A percentile compares a stretch with the other conserved stretches of the same genome.
phyloP scores from a whole-genome alignment of 345 rosid species.

The Raphanus raphanistrum region DNA sequence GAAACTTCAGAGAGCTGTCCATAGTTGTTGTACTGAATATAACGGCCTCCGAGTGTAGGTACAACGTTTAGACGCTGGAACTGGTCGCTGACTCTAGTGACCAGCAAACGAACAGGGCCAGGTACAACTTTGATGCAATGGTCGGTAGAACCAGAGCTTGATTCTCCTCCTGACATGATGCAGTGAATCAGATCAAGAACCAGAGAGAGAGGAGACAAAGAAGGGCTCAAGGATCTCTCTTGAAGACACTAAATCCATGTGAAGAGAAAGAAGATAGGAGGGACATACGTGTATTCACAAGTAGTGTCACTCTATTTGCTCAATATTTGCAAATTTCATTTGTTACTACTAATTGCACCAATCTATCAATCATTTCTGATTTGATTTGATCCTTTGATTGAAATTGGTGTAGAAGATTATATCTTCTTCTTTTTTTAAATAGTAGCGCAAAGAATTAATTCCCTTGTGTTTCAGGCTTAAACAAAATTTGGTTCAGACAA shows the following conservation, averaged over 20 bases:
- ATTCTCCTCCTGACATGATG: slow-evolving; percentile 40
- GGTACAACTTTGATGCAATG: slow-evolving; percentile 3
- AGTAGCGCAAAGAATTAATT: too few species aligned
- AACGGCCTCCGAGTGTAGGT: not conserved
- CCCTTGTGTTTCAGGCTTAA: too few species aligned
- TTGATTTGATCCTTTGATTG: not conserved
- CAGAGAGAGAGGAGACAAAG: slow-evolving; percentile 25
- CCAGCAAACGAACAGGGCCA: too few species aligned
- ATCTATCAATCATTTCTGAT: not conserved
- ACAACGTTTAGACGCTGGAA: too few species aligned
- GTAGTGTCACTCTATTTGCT: slow-evolving; percentile 3
- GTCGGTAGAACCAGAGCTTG: not conserved
- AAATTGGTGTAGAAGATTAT: not conserved
- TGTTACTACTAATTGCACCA: not conserved
- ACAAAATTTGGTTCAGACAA: too few species aligned
- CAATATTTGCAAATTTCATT: not conserved
- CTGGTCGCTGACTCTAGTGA: too few species aligned
- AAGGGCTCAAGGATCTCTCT: slow-evolving; percentile 27
- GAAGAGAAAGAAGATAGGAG: slow-evolving; percentile 39
- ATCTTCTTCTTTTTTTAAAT: too few species aligned
- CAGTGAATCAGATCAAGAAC: slow-evolving; percentile 27
- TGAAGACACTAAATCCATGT: slow-evolving; percentile 36
- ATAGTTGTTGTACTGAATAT: slow-evolving; percentile 29
- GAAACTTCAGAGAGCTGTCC: slow-evolving; percentile 97
- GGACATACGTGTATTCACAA: slow-evolving; percentile 36